A percentile compares a stretch with the other conserved stretches of the same genome.
Evolutionary conservation across 306 rosid genomes (phyloP).

Genomic region (Sophora flavescens): DNA sequence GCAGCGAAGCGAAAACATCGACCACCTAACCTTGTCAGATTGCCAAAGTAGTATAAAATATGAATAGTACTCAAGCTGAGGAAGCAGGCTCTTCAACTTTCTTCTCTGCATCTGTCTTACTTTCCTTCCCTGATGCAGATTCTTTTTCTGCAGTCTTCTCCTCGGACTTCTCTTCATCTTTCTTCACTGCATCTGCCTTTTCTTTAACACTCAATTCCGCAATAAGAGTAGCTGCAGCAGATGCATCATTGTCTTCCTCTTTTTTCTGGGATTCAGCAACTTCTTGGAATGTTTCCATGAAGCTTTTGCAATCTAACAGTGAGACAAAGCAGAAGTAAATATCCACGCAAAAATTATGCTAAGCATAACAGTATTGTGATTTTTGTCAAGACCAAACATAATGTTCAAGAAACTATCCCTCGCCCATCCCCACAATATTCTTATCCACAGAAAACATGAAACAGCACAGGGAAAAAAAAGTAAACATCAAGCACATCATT

Average conservation of each 20-base stretch:
- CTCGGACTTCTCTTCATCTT: constrained; percentile 53
- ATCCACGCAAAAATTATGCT: neutral
- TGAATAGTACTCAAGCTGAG: constrained; percentile 56
- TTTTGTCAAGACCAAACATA: neutral
- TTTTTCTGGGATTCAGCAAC: constrained; percentile 82
- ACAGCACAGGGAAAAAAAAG: neutral
- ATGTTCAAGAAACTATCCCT: neutral
- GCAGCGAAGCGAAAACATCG: constrained; percentile 47
- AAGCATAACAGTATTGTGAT: neutral
- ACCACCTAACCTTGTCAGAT: constrained; percentile 56
- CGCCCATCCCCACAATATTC: constrained; percentile 7
- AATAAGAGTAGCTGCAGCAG: constrained; percentile 79
- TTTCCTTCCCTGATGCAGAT: constrained; percentile 46
- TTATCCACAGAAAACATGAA: neutral
- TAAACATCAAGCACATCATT: neutral
- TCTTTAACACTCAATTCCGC: constrained; percentile 82
- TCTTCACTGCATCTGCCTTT: constrained; percentile 51
- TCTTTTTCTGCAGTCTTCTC: constrained; percentile 52
- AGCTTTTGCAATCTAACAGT: constrained; percentile 71
- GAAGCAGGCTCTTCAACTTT: constrained; percentile 67
- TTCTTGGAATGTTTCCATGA: constrained; percentile 93
- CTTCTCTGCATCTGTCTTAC: constrained; percentile 55
- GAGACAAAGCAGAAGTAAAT: constrained; percentile 23
- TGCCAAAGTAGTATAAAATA: constrained; percentile 48
- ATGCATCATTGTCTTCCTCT: constrained; percentile 69